Evolutionary conservation across 495 filamentous ascomycete species (phyloP), one percentile per base, ranked within the genome.

Genomic region (Penicillium bialowiezense): DNA sequence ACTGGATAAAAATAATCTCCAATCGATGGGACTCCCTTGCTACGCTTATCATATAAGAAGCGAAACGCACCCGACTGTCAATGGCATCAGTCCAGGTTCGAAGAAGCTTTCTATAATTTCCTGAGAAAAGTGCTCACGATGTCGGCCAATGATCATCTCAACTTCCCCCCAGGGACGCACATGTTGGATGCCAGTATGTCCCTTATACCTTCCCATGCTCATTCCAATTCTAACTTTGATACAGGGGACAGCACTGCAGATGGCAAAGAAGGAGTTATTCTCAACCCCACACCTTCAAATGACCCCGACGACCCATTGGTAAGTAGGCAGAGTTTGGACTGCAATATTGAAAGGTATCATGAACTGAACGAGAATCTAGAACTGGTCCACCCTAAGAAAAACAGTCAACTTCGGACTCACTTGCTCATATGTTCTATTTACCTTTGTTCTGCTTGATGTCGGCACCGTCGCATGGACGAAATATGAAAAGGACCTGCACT

Each of bases 321-420:
- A 48, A 14, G 50, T 19, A 26, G 15, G 7, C 24, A 15, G 44
- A 33, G 23, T 6, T n/a, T 32, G 3, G 10, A 12, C 29, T 1
- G 15, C 14, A 37, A 37, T 6, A 35, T 17, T 3, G 3, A 35
- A 5, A 2, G 3, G 0, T 37, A n/a, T 13, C 10, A 14, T 26
- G 20, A 26, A 38, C 4, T 35, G 37, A 38, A 44, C 9, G 7
- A 14, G 5, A 48, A 12, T 14, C 8, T 36, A 59, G 56, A 62
- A 62, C 46, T 58, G 59, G 59, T 34, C 45, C 3, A 33, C 26
- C 8, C 23, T 47, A 15, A 59, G 67, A 28, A 74, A 74, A 49
- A 20, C 38, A 14, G 21, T 67, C 8, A 72, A 74, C 41, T 69
- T 67, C 47, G 54, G 41, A 13, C 63, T 72, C 23, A 56, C 56